These are phyloP conservation scores for Pascua guehoae DNA, from an alignment of 1,284 basidiomycete species.

Conservation along the genomic window DNA sequence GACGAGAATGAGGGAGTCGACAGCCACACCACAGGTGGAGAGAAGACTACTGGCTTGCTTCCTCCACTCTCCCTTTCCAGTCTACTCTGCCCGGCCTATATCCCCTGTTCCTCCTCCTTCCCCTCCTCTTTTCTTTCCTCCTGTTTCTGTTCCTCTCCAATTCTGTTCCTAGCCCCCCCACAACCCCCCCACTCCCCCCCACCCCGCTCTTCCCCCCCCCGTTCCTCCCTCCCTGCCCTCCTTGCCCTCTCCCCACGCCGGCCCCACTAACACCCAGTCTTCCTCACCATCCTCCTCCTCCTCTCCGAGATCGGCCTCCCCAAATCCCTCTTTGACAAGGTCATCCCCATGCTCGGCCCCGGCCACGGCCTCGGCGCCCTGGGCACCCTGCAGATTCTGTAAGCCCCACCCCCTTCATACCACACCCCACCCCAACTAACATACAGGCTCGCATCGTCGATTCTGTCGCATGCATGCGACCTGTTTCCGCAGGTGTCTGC, in stretches of 20 bases:
- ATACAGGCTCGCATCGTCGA: constrained; percentile 62
- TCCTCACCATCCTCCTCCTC: constrained; percentile 68
- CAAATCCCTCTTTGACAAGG: constrained; percentile 64
- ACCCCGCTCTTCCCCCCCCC: too few relatives aligned
- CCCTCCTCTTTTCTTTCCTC: too few relatives aligned
- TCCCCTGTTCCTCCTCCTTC: too few relatives aligned
- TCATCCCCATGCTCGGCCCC: constrained; percentile 79
- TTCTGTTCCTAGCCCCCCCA: too few relatives aligned
- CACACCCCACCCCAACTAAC: neutral
- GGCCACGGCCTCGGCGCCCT: constrained; percentile 75
- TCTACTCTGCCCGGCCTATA: too few relatives aligned
- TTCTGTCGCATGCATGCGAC: constrained; percentile 74
- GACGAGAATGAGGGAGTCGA: too few relatives aligned
- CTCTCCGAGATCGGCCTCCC: constrained; percentile 76
- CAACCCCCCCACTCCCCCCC: too few relatives aligned
- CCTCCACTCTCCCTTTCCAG: neutral
- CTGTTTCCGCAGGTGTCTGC: constrained; percentile 75
- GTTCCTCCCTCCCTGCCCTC: too few relatives aligned
- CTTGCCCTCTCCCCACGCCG: neutral
- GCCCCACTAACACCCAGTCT: constrained; percentile 45
- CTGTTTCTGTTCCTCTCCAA: too few relatives aligned
- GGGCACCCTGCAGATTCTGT: constrained; percentile 77
- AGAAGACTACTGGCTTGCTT: neutral
- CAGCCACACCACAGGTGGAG: too few relatives aligned
- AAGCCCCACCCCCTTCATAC: constrained; percentile 26